phyloP scores from a whole-genome alignment of 176 grass and related monocot genomes.

The Echinochloa phyllopogon region DNA sequence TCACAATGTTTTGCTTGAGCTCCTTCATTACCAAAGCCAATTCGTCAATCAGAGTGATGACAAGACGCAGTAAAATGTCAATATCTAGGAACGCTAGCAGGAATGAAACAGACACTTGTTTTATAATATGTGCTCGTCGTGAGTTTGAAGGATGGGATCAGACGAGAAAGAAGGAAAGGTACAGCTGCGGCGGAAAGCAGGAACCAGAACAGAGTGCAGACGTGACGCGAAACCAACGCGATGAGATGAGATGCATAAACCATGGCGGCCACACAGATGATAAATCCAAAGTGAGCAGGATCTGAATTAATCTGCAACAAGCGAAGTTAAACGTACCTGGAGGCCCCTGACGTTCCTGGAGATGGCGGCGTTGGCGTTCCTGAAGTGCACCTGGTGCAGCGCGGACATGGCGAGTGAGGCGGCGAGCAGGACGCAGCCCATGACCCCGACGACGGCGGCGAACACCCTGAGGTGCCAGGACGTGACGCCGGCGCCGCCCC shows the following conservation, averaged over 20 bases:
- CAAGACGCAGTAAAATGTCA: neutral
- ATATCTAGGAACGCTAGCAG: neutral
- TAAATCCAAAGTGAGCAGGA: too few species aligned
- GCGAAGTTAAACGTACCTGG: conserved; percentile 46
- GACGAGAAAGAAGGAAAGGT: neutral
- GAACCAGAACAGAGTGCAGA: neutral
- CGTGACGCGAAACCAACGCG: neutral
- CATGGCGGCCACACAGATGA: neutral
- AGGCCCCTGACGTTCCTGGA: conserved; percentile 47
- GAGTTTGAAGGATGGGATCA: neutral
- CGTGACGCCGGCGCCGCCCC: conserved; percentile 24
- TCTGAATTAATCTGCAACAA: neutral
- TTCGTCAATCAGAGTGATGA: neutral
- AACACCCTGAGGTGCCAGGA: conserved; percentile 67
- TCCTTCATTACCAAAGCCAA: conserved; percentile 51
- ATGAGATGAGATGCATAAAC: neutral
- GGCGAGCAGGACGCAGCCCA: conserved; percentile 70
- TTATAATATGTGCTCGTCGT: neutral
- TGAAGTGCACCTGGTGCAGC: conserved; percentile 71
- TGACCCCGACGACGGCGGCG: conserved; percentile 58
- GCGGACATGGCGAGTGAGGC: conserved; percentile 81
- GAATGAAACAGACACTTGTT: neutral
- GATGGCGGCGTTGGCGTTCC: conserved; percentile 40
- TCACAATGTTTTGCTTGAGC: conserved; percentile 41
- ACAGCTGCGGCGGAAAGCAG: neutral